Base-by-base conservation (phyloP, 345 rosid species). In the Jatropha curcas region DNA sequence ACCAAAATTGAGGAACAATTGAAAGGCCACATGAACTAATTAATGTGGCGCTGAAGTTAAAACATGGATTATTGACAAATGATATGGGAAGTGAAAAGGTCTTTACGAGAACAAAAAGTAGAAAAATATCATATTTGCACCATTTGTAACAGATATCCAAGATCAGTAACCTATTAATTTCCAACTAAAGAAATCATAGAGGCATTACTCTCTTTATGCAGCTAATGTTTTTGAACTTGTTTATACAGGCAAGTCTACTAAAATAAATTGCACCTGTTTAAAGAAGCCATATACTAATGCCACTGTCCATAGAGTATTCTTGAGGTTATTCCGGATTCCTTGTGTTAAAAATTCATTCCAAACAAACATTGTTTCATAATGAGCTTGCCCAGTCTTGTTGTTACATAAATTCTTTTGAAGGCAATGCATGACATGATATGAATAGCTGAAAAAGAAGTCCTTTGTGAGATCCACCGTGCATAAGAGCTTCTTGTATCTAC, bases 371-470 rank as follows among this genome's bases (percentile, higher is more conserved):
- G 92, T 82, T 71, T 95, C 97, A 48, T 92, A 85, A 71, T 80
- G 86, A 75, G 53, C 22, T n/a, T 74, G 80, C 70, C 83, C 85
- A 68, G 86, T 80, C 82, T 68, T 82, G 31, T 57, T 83, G 48
- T 76, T 71, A 66, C 79, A 70, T 55, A 92, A 81, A 77, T 92
- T 95, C 78, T 80, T 90, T 82, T 95, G 99, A 65, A 95, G 96
- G 65, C 94, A 85, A 80, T 87, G 87, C 96, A 89, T 95, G 67
- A 86, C 70, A 80, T 87, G 78, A 77, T 90, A 95, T 61, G 99
- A 87, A 80, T 95, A 95, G 92, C 99, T 95, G 85, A 88, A 95
- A 87, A 88, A 90, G 93, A 90, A 95, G 89, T 95, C 98, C 90
- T 87, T 92, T 62, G 90, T 84, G 76, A 95, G 98, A 86, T 95